Conservation (phyloP, 163 green algal genomes). For the Chlorella variabilis region DNA sequence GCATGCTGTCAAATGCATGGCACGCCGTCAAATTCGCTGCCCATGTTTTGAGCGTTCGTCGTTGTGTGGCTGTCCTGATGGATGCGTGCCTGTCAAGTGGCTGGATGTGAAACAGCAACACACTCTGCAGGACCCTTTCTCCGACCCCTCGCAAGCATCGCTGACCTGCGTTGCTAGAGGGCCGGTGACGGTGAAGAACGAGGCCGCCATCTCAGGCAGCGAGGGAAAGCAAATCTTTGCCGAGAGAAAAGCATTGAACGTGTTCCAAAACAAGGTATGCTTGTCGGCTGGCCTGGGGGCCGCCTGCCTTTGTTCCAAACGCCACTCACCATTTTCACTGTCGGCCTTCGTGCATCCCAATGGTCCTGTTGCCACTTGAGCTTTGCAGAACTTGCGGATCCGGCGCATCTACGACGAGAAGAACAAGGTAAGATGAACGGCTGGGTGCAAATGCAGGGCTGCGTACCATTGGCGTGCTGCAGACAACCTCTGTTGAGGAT, state of each 20-base stretch:
- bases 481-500: background rate
- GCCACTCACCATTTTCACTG: no score
- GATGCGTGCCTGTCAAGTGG: no score
- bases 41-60: no score
- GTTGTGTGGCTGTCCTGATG: no score
- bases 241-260: constrained; percentile 72
- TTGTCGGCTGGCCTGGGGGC: background rate
- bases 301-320: no score
- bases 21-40: no score
- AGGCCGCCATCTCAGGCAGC: background rate
- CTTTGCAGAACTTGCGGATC: constrained; percentile 76
- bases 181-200: constrained; percentile 54
- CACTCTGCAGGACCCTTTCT: constrained; percentile 73
- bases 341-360: no score
- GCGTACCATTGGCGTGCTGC: no score
- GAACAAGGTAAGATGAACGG: constrained; percentile 44
- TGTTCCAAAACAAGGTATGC: constrained; percentile 78
- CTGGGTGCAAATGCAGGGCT: constrained; percentile 75
- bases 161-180: constrained; percentile 67
- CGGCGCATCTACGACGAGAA: constrained; percentile 75
- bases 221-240: constrained; percentile 67
- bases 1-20: no score
- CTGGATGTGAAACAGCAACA: no score
- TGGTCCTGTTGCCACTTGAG: no score
- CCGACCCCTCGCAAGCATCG: constrained; percentile 76